Base-by-base conservation (phyloP, 331 rosid genomes). In the Acacia concinna region DNA sequence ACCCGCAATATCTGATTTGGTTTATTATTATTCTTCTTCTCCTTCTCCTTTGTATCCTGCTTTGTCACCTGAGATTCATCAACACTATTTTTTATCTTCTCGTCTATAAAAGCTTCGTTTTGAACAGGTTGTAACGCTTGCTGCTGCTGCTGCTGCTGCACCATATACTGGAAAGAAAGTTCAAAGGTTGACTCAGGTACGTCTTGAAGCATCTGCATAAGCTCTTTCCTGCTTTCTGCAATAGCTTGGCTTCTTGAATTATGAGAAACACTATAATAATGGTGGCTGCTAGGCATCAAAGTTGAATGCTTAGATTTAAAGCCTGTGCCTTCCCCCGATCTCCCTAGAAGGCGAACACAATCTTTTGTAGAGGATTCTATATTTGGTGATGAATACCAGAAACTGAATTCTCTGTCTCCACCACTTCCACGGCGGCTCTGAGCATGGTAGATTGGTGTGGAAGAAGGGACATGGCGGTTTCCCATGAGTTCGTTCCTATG, bases 111-210 rank as follows among this genome's bases (percentile, higher is more conserved):
- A 62, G 60, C 68, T 66, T 83, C 87, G n/a, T 81, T 74, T 63
- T 74, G 84, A 13, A 23, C 64, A 11, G 85, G 74, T 41, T 74
- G 74, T 66, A 17, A 11, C 30, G 70, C 77, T 18, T 78, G 84
- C 54, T 84, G 79, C 73, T 86, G 60, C 60, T 86, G 60, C 60
- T 78, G 79, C 77, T 85, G 79, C 12, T 79, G 86, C 43, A 91
- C 92, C 83, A 95, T 77, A 80, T 95, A 96, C 78, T 89, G 93
- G 38, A 95, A 82, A 77, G 97, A 92, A 54, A 93, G 97, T 77
- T 95, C 97, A 37, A 80, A 93, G 82, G 84, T 73, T 3, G 92
- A 90, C 75, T 95, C 96, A 0, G 97, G 86, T 83, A 92, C 80
- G 86, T 84, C 82, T 69, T 82, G 74, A 31, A 91, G 63, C 91